These are phyloP conservation scores for Glycyrrhiza uralensis DNA, from an alignment of 306 rosid species.

Conservation along the genomic window DNA sequence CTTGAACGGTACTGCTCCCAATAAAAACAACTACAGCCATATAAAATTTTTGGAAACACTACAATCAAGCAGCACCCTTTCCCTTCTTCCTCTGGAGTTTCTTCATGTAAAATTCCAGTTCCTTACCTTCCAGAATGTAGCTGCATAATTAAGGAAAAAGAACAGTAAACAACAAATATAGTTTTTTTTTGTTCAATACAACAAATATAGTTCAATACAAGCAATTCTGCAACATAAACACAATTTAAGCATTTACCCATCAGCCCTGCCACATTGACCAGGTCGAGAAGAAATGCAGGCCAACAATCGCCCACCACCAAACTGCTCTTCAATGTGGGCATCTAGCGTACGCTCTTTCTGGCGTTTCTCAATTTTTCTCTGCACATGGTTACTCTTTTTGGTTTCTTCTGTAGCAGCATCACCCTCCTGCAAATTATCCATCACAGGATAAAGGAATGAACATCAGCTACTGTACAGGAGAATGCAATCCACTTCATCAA, in stretches of 20 bases:
- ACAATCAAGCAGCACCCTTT: slow-evolving; percentile 43
- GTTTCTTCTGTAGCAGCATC: slow-evolving; percentile 37
- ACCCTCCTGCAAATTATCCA: slow-evolving; percentile 28
- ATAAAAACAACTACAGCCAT: neutral
- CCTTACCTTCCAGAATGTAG: slow-evolving; percentile 51
- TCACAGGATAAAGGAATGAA: neutral
- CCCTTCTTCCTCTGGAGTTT: slow-evolving; percentile 49
- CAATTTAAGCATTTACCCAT: slow-evolving; percentile 33
- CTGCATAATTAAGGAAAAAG: neutral
- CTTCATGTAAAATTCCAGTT: slow-evolving; percentile 50
- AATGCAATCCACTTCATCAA: neutral
- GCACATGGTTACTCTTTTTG: slow-evolving; percentile 47
- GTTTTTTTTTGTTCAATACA: no score
- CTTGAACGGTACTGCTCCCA: no score
- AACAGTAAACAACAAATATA: neutral
- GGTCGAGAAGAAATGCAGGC: slow-evolving; percentile 55
- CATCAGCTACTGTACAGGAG: neutral
- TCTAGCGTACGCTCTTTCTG: slow-evolving; percentile 41
- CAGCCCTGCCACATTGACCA: slow-evolving; percentile 56
- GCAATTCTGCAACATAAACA: neutral
- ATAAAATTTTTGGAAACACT: neutral
- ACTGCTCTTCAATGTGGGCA: slow-evolving; percentile 48
- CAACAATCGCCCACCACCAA: slow-evolving; percentile 42
- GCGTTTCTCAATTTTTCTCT: slow-evolving; percentile 45
- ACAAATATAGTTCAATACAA: neutral